A percentile compares a stretch with the other conserved stretches of the same genome.
These are phyloP conservation scores for Flagelloscypha sp. DNA, from an alignment of 768 basidiomycete species.

Conservation along the genomic window DNA sequence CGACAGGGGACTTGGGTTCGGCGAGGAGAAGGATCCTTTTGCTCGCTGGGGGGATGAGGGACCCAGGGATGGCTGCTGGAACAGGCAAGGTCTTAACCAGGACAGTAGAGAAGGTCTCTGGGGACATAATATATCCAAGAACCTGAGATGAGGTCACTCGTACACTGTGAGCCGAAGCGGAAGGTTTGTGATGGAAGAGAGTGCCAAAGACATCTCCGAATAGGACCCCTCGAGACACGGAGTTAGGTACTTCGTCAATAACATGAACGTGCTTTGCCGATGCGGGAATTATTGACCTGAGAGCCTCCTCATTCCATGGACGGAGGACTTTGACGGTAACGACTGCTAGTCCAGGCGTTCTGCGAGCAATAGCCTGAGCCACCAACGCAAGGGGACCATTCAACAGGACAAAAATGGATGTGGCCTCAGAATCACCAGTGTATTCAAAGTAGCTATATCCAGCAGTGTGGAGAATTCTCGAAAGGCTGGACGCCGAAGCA, in stretches of 20 bases:
- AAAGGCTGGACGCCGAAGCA: slow-evolving; percentile 24
- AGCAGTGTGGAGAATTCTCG: slow-evolving; percentile 42
- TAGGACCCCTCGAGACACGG: slow-evolving; percentile 52
- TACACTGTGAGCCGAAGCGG: slow-evolving; percentile 41
- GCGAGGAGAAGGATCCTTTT: slow-evolving; percentile 64
- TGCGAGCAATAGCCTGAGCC: slow-evolving; percentile 42
- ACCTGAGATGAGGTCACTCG: slow-evolving; percentile 51
- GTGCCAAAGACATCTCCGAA: slow-evolving; percentile 66
- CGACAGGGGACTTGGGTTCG: slow-evolving; percentile 45
- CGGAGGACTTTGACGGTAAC: slow-evolving; percentile 73
- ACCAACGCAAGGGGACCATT: slow-evolving; percentile 72
- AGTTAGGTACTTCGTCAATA: slow-evolving; percentile 67
- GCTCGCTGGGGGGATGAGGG: slow-evolving; percentile 39
- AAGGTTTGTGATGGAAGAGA: slow-evolving; percentile 33
- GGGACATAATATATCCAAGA: slow-evolving; percentile 39
- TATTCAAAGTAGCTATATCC: slow-evolving; percentile 79
- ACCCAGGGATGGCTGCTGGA: slow-evolving; percentile 19
- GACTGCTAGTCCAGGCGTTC: slow-evolving; percentile 46
- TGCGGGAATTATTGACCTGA: slow-evolving; percentile 51
- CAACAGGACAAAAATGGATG: slow-evolving; percentile 57
- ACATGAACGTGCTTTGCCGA: slow-evolving; percentile 58
- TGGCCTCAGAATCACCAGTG: slow-evolving; percentile 53
- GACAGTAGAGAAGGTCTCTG: slow-evolving; percentile 37
- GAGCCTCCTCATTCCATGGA: slow-evolving; percentile 69
- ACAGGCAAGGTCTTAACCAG: slow-evolving; percentile 17